Evolutionary conservation across 768 basidiomycete species (phyloP).

Genomic region (Lactarius hengduanensis): DNA sequence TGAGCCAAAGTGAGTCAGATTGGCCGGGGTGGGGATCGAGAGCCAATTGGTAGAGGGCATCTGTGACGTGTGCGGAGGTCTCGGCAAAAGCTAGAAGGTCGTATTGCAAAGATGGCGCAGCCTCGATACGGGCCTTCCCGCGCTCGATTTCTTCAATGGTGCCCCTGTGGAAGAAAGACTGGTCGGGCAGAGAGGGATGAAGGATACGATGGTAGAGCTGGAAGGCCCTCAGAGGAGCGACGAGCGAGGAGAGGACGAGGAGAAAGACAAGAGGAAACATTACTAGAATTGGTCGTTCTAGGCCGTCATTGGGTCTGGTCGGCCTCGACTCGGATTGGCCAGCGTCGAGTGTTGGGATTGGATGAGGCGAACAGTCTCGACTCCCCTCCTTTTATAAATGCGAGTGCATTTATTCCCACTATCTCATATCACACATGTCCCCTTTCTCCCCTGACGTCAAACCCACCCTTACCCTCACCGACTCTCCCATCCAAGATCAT

Average conservation of each 20-base stretch:
- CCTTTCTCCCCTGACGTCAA: conserved; percentile 28
- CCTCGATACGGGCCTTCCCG: conserved; percentile 40
- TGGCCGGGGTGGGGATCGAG: conserved; percentile 48
- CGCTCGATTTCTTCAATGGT: conserved; percentile 34
- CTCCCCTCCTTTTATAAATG: conserved; percentile 17
- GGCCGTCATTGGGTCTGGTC: conserved; percentile 32
- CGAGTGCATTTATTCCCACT: conserved; percentile 1
- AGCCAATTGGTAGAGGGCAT: conserved; percentile 70
- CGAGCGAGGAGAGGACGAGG: conserved; percentile 29
- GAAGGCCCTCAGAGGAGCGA: conserved; percentile 30
- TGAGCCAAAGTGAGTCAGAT: conserved; percentile 49
- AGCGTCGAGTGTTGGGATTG: not conserved
- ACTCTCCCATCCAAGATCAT: conserved; percentile 29
- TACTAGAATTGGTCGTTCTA: conserved; percentile 12
- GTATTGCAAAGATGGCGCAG: conserved; percentile 43
- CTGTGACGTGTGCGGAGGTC: conserved; percentile 37
- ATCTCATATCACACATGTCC: conserved; percentile 18
- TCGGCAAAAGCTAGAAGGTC: conserved; percentile 49
- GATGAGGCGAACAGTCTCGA: conserved; percentile 3
- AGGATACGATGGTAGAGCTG: conserved; percentile 52
- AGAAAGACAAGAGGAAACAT: conserved; percentile 27
- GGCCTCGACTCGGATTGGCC: conserved; percentile 31
- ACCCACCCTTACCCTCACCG: conserved; percentile 23
- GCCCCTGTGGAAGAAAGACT: conserved; percentile 44
- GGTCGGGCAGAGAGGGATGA: conserved; percentile 43